Evolutionary conservation across 257 asterid species (phyloP).

Genomic region (Nicotiana noctiflora): DNA sequence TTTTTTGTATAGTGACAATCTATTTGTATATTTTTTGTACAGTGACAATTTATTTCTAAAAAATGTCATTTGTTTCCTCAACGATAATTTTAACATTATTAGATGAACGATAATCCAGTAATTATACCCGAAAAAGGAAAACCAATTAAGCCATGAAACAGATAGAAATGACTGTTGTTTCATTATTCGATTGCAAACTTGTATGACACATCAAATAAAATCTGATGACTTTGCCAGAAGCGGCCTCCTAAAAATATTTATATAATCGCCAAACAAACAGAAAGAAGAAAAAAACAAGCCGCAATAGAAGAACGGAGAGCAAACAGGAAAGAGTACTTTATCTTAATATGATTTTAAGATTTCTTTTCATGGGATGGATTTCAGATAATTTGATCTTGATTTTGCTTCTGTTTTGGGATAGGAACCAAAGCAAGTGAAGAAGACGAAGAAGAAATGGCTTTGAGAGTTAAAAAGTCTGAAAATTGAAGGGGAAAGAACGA

Average conservation of each 20-base stretch:
- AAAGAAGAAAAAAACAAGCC: neutral
- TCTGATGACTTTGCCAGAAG: too few species aligned
- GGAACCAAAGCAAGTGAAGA: conserved; percentile 23
- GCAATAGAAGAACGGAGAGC: neutral
- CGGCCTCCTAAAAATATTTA: neutral
- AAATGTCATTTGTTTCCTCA: too few species aligned
- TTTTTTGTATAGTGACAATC: too few species aligned
- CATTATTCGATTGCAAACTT: neutral
- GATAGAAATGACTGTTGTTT: neutral
- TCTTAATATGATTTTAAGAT: neutral
- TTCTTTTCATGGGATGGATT: neutral
- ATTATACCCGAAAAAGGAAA: neutral
- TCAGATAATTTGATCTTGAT: conserved; percentile 5
- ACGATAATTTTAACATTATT: neutral
- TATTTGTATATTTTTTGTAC: too few species aligned
- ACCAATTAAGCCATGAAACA: neutral
- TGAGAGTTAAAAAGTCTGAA: too few species aligned
- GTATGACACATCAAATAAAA: neutral
- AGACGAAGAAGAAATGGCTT: conserved; percentile 24
- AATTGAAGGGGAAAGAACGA: too few species aligned
- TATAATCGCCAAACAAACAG: neutral
- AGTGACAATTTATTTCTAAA: too few species aligned
- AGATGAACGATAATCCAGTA: neutral
- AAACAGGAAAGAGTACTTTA: neutral
- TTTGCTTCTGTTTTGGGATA: conserved; percentile 10